Conservation (phyloP, 1,284 basidiomycete genomes). For the Phlebopus sp. region DNA sequence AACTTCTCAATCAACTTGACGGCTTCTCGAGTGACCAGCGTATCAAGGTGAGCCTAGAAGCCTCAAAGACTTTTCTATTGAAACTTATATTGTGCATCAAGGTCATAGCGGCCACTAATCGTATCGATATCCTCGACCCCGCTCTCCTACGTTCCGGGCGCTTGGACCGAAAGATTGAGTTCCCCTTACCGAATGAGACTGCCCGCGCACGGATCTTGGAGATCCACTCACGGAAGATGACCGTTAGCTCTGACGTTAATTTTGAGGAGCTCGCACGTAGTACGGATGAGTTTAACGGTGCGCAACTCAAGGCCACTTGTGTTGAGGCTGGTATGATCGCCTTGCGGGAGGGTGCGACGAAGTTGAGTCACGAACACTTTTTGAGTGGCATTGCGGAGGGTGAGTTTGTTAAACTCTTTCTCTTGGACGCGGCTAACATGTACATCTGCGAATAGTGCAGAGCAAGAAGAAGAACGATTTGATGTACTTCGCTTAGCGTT, state of each 20-base stretch:
- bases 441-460: slow-evolving; percentile 58
- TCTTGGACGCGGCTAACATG: slow-evolving; percentile 18
- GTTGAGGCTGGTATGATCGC: slow-evolving; percentile 99
- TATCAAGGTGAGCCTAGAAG: slow-evolving; percentile 73
- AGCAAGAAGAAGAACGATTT: slow-evolving; percentile 96
- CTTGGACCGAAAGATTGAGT: slow-evolving; percentile 95
- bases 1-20: slow-evolving; percentile 97
- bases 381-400: slow-evolving; percentile 90
- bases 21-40: slow-evolving; percentile 95
- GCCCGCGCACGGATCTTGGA: slow-evolving; percentile 95
- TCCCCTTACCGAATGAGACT: slow-evolving; percentile 91
- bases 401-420: slow-evolving; percentile 32
- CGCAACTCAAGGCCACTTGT: slow-evolving; percentile 93
- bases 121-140: slow-evolving; percentile 98
- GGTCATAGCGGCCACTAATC: slow-evolving; percentile 98
- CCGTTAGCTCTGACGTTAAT: slow-evolving; percentile 81
- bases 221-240: slow-evolving; percentile 97
- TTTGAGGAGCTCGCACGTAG: slow-evolving; percentile 84
- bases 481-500: slow-evolving; percentile 76
- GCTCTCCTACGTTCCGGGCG: slow-evolving; percentile 97
- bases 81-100: slow-evolving; percentile 31
- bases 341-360: slow-evolving; percentile 88
- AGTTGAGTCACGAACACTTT: slow-evolving; percentile 91
- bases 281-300: slow-evolving; percentile 98
- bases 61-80: neutral